phyloP scores from a whole-genome alignment of 352 stramenopile genomes.

The Globisporangium apiculatum region DNA sequence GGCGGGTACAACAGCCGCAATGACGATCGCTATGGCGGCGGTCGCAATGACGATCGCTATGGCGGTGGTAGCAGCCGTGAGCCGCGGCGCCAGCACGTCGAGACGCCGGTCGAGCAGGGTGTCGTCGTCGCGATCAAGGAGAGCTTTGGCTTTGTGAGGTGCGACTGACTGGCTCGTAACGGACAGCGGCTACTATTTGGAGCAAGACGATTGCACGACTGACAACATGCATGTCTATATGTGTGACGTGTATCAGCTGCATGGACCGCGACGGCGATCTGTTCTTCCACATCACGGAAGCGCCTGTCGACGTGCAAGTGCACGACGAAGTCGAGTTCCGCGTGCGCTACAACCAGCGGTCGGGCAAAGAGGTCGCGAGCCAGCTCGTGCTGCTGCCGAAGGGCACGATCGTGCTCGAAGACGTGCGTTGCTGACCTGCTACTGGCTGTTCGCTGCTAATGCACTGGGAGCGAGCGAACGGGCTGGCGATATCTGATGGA shows the following conservation, averaged over 20 bases:
- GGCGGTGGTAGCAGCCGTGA: slow-evolving; percentile 1
- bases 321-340: slow-evolving; percentile 74
- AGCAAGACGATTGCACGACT: too few species aligned
- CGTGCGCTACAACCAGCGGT: slow-evolving; percentile 66
- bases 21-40: neutral
- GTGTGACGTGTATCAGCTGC: slow-evolving; percentile 19
- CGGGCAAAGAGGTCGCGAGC: slow-evolving; percentile 62
- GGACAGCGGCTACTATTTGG: too few species aligned
- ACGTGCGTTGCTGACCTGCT: slow-evolving; percentile 17
- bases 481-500: neutral
- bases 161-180: neutral
- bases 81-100: slow-evolving; percentile 10
- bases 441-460: neutral
- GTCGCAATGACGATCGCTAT: too few species aligned
- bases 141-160: slow-evolving; percentile 50
- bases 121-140: slow-evolving; percentile 45
- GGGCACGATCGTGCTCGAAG: slow-evolving; percentile 68
- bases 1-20: neutral
- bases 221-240: slow-evolving; percentile 10
- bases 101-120: slow-evolving; percentile 27
- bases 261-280: slow-evolving; percentile 61
- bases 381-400: slow-evolving; percentile 61
- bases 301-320: slow-evolving; percentile 54
- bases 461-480: neutral
- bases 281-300: slow-evolving; percentile 82